Conservation (phyloP, 352 stramenopile genomes). For the Globisporangium viniferum region DNA sequence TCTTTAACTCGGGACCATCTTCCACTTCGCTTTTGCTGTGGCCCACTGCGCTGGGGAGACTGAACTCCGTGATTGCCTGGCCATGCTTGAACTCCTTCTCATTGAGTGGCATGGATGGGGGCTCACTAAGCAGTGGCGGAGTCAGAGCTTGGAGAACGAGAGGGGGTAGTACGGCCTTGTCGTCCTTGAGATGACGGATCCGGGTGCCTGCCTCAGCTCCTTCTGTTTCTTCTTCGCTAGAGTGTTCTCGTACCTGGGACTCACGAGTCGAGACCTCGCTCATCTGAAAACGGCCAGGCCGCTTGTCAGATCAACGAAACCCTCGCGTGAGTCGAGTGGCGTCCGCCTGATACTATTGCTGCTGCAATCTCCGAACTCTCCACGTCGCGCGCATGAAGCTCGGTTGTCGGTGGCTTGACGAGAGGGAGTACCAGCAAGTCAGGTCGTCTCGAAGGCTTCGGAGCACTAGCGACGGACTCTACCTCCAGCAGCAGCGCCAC, state of each 20-base stretch:
- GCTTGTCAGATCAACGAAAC: background rate
- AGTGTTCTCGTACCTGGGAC: background rate
- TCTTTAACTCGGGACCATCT: background rate
- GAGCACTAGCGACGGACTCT: too few relatives aligned
- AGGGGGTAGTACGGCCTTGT: background rate
- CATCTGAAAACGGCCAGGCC: background rate
- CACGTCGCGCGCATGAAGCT: constrained; percentile 2
- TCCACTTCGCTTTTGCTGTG: background rate
- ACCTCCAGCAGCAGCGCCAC: background rate
- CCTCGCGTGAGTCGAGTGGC: background rate
- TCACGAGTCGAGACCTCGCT: background rate
- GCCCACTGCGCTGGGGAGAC: constrained; percentile 4
- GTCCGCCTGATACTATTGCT: background rate
- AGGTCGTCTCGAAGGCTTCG: background rate
- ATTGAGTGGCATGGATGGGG: background rate
- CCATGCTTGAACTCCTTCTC: constrained; percentile 4
- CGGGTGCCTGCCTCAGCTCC: background rate
- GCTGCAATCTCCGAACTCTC: background rate
- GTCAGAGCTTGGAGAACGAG: background rate
- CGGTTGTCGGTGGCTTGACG: background rate
- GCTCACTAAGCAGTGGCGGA: background rate
- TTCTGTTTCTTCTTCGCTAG: background rate
- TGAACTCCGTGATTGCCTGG: background rate
- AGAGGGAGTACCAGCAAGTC: background rate
- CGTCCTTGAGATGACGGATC: background rate